Conservation (phyloP, 108 stramenopile genomes). For the Nannochloropsis salina region DNA sequence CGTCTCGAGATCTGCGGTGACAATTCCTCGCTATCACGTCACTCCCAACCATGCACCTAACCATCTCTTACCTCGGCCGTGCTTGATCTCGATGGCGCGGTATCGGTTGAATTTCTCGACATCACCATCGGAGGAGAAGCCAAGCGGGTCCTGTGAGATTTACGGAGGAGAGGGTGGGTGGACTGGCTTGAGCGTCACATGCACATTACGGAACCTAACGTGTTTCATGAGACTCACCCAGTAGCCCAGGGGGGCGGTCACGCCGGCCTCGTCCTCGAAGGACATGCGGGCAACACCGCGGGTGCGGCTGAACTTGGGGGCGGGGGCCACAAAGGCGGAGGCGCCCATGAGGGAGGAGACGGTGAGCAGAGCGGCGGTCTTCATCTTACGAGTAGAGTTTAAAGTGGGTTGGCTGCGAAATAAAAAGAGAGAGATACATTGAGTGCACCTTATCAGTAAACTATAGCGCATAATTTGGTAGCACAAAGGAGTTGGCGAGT, state of each 20-base stretch:
- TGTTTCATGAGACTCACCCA: not conserved
- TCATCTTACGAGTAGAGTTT: too few relatives aligned
- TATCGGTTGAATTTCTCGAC: constrained; percentile 3
- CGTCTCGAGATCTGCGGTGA: too few relatives aligned
- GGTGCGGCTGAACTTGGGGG: constrained; percentile 16
- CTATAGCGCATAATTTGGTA: too few relatives aligned
- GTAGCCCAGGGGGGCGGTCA: constrained; percentile 12
- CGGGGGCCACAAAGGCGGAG: constrained; percentile 9
- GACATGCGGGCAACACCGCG: constrained; percentile 15
- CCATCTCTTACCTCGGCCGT: not conserved
- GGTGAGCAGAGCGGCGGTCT: constrained; percentile 1
- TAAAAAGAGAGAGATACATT: too few relatives aligned
- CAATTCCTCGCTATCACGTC: too few relatives aligned
- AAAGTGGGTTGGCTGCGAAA: too few relatives aligned
- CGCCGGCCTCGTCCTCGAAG: constrained; percentile 19
- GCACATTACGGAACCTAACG: not conserved
- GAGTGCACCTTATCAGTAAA: too few relatives aligned
- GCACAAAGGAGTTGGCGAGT: too few relatives aligned
- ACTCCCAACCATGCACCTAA: too few relatives aligned
- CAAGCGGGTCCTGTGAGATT: not conserved
- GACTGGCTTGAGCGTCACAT: not conserved
- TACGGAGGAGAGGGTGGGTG: not conserved
- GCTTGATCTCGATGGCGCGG: constrained; percentile 19
- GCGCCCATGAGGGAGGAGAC: constrained; percentile 14
- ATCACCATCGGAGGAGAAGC: not conserved